Conservation (phyloP, 2,329 filamentous ascomycete genomes). For the Beauveria varroae region DNA sequence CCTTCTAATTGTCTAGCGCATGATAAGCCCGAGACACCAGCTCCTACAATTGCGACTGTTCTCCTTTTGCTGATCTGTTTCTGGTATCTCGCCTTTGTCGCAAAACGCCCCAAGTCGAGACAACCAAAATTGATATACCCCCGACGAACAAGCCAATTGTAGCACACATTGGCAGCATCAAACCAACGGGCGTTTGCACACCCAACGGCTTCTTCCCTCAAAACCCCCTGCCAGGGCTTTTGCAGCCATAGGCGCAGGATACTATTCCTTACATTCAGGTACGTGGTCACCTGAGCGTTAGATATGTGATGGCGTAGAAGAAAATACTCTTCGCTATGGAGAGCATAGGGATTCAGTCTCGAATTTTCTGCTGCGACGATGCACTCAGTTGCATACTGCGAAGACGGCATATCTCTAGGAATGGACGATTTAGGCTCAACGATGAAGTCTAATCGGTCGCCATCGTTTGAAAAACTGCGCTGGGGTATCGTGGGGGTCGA, state of each 20-base stretch:
- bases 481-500: neutral
- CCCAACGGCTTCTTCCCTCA: constrained; percentile 77
- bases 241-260: constrained; percentile 85
- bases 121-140: constrained; percentile 98
- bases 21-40: constrained; percentile 87
- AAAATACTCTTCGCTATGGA: constrained; percentile 78
- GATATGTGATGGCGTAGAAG: constrained; percentile 77
- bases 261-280: constrained; percentile 91
- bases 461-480: constrained; percentile 21
- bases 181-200: constrained; percentile 89
- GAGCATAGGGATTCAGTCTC: constrained; percentile 77
- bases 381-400: constrained; percentile 85
- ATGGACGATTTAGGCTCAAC: constrained; percentile 76
- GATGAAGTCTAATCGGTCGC: constrained; percentile 40
- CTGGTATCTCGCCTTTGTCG: constrained; percentile 29
- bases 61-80: constrained; percentile 41
- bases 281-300: constrained; percentile 83
- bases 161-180: constrained; percentile 77
- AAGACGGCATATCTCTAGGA: constrained; percentile 61
- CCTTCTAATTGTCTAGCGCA: constrained; percentile 86
- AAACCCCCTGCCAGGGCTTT: constrained; percentile 77
- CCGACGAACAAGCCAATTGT: constrained; percentile 82
- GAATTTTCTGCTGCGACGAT: constrained; percentile 84
- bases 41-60: constrained; percentile 80
- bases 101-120: constrained; percentile 56